phyloP scores from a whole-genome alignment of 2,329 filamentous ascomycete species.

The Pleomassaria siparia region DNA sequence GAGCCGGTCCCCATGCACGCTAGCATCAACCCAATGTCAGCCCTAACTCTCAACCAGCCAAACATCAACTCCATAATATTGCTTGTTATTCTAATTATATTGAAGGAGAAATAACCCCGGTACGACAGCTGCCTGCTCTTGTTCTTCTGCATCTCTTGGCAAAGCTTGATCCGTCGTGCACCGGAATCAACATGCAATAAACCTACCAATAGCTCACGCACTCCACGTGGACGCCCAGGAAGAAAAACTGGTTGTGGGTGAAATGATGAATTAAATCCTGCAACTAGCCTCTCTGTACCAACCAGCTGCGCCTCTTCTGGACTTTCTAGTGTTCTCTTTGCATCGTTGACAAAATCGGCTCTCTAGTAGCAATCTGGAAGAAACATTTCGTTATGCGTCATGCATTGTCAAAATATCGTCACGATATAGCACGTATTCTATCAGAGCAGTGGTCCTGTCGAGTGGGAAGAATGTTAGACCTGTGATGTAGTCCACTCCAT shows the following conservation, averaged over 20 bases:
- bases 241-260: too few relatives aligned
- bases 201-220: too few relatives aligned
- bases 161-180: slow-evolving; percentile 8
- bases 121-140: not conserved
- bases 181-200: too few relatives aligned
- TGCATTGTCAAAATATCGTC: slow-evolving; percentile 3
- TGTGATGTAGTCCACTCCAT: slow-evolving; percentile 6
- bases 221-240: too few relatives aligned
- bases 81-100: not conserved
- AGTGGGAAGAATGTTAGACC: slow-evolving; percentile 8
- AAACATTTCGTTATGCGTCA: slow-evolving; percentile 1
- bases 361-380: slow-evolving; percentile 3
- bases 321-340: too few relatives aligned
- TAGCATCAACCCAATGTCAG: not conserved
- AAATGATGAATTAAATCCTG: too few relatives aligned
- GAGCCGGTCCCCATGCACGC: not conserved
- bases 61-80: not conserved
- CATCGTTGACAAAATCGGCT: too few relatives aligned
- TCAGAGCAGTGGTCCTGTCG: not conserved
- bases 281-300: too few relatives aligned
- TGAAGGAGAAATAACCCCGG: not conserved
- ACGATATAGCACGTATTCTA: slow-evolving; percentile 7
- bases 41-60: not conserved
- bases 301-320: too few relatives aligned
- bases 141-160: slow-evolving; percentile 5